Conservation (phyloP, 345 rosid genomes). For the Populus simonii region DNA sequence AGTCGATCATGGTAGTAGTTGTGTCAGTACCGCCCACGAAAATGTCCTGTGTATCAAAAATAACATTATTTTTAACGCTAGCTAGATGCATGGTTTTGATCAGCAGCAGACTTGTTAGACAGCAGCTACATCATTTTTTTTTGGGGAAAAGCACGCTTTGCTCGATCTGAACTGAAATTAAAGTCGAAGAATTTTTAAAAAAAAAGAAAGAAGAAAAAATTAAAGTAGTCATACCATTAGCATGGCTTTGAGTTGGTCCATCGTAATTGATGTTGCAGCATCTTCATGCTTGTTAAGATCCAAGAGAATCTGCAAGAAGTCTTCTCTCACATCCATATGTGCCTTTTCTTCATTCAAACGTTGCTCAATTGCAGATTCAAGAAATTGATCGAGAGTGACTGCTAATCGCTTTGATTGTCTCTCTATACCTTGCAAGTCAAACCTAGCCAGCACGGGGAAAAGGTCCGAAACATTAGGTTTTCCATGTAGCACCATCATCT, state of each 20-base stretch:
- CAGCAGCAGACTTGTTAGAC: no score
- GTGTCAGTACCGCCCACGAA: slow-evolving; percentile 28
- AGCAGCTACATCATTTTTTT: no score
- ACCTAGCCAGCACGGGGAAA: slow-evolving; percentile 36
- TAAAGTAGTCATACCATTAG: slow-evolving; percentile 23
- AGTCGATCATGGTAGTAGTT: slow-evolving; percentile 42
- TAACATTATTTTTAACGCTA: neutral
- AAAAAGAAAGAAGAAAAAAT: no score
- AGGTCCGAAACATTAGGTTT: slow-evolving; percentile 48
- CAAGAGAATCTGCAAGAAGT: slow-evolving; percentile 35
- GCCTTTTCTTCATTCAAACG: neutral
- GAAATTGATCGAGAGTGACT: slow-evolving; percentile 11
- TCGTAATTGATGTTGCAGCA: slow-evolving; percentile 10
- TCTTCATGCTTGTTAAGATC: slow-evolving; percentile 19
- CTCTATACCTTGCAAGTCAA: slow-evolving; percentile 46
- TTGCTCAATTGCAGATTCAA: slow-evolving; percentile 26
- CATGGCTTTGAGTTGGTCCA: slow-evolving; percentile 30
- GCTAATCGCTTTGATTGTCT: slow-evolving; percentile 11
- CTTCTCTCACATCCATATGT: neutral
- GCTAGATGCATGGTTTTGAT: neutral
- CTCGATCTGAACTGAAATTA: no score
- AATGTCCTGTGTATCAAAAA: neutral
- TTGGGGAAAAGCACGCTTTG: no score
- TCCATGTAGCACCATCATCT: slow-evolving; percentile 26
- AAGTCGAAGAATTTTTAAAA: no score